Evolutionary conservation across 257 asterid species (phyloP), one percentile per base, ranked within the genome.

Genomic region (Nicotiana tomentosiformis): DNA sequence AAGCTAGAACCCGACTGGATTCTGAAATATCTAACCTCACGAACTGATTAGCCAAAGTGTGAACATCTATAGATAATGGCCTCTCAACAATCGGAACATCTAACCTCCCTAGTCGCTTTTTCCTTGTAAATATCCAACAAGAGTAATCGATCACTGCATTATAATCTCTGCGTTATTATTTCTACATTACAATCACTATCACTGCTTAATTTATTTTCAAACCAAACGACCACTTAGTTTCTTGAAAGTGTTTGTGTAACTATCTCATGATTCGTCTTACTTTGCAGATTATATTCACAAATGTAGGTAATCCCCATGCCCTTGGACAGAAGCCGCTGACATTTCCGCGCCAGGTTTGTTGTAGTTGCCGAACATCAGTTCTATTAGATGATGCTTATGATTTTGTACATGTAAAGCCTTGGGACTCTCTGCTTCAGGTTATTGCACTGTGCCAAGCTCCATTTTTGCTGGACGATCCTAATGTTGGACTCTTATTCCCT

Each of bases 391-490:
- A 7, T 5, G 16, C 5, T 67, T 77, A 62, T 76, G 53, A 4
- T 81, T 51, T 65, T 57, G 20, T 12, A 51, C 26, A 49, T 16
- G 1, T 58, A n/a, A 51, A 10, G n/a, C 14, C 0, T 74, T 8
- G 4, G 23, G 8, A 0, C 62, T 49, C 39, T 26, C 51, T 15
- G 70, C 35, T n/a, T 55, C 88, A 96, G 99, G 99, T 96, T 66
- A 82, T 94, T 87, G 98, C 99, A 33, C 98, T 94, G 81, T 96
- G 99, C 90, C 99, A 96, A 93, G 99, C 98, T 85, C 99, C 99
- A 5, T 96, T 92, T 86, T 85, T 96, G 77, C 91, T 96, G 85
- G 99, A 96, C 80, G 98, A 96, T 89, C 99, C 99, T 29, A 96
- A 94, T 82, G 98, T 94, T 2, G 98, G 94, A 61, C 94, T 91